Conservation (phyloP, 306 rosid genomes). For the Dryas drummondii region DNA sequence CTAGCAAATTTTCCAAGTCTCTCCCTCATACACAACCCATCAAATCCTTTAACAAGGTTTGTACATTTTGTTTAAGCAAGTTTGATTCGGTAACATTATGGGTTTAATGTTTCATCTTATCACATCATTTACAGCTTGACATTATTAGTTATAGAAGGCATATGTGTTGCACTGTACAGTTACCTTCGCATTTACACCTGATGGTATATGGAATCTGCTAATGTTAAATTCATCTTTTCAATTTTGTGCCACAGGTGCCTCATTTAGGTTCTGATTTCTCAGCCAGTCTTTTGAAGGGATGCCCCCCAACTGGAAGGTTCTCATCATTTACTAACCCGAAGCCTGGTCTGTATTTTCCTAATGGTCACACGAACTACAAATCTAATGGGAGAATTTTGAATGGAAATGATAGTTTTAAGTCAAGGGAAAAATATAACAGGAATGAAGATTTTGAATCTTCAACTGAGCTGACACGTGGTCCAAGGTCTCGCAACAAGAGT, state of each 20-base stretch:
- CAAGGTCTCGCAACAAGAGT: constrained; percentile 48
- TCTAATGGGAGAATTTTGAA: constrained; percentile 38
- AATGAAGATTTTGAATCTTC: constrained; percentile 47
- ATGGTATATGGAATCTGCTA: background rate
- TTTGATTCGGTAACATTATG: background rate
- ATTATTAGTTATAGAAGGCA: background rate
- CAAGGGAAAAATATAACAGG: constrained; percentile 35
- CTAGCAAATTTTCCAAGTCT: constrained; percentile 36
- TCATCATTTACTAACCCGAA: constrained; percentile 43
- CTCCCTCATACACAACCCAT: constrained; percentile 28
- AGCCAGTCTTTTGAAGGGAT: constrained; percentile 38
- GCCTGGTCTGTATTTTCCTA: constrained; percentile 26
- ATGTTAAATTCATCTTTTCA: constrained; percentile 11
- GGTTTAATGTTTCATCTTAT: background rate
- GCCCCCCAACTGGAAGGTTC: constrained; percentile 38
- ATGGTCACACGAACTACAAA: constrained; percentile 27
- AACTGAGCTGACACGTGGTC: constrained; percentile 63
- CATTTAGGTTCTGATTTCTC: constrained; percentile 46
- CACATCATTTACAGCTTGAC: background rate
- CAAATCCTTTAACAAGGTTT: constrained; percentile 50
- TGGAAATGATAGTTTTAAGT: constrained; percentile 38
- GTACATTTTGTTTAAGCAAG: background rate
- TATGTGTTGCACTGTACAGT: background rate
- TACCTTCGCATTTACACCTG: too few species aligned
- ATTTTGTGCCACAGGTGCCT: constrained; percentile 43